Conservation (phyloP, 768 basidiomycete species). For the Coprinopsis sp. region DNA sequence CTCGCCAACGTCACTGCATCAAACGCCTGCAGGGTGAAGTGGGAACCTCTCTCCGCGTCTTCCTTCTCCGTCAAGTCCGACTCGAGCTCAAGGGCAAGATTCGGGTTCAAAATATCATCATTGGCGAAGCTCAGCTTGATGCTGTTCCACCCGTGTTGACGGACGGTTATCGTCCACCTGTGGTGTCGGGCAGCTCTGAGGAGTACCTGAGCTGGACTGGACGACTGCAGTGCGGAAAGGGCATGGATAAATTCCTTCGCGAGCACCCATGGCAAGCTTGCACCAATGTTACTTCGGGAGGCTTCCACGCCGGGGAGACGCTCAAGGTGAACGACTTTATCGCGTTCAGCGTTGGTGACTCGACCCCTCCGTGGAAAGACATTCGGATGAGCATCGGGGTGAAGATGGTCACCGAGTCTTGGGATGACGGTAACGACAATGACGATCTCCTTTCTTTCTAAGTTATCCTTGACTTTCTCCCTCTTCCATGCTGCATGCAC, state of each 20-base stretch:
- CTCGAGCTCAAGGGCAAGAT: constrained; percentile 31
- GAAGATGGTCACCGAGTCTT: constrained; percentile 57
- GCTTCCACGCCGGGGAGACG: constrained; percentile 41
- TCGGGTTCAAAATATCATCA: constrained; percentile 31
- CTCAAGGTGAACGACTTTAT: constrained; percentile 53
- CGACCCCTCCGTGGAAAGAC: constrained; percentile 30
- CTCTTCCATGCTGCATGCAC: background rate
- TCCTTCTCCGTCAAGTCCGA: constrained; percentile 46
- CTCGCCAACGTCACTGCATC: constrained; percentile 16
- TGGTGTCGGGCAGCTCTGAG: constrained; percentile 24
- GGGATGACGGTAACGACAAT: constrained; percentile 12
- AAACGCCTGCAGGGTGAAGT: constrained; percentile 5
- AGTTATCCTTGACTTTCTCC: background rate
- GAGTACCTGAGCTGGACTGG: constrained; percentile 46
- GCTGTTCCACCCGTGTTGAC: constrained; percentile 36
- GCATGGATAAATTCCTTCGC: background rate
- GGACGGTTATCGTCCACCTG: constrained; percentile 16
- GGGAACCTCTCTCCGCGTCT: constrained; percentile 31
- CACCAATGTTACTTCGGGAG: constrained; percentile 35
- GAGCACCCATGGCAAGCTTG: constrained; percentile 14
- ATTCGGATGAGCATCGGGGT: constrained; percentile 47
- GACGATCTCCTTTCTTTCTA: background rate
- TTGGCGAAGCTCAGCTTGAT: constrained; percentile 48
- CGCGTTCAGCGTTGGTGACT: constrained; percentile 40
- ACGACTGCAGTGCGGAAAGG: constrained; percentile 42